Conservation (phyloP, 2,329 filamentous ascomycete species). For the Calonectria montana region DNA sequence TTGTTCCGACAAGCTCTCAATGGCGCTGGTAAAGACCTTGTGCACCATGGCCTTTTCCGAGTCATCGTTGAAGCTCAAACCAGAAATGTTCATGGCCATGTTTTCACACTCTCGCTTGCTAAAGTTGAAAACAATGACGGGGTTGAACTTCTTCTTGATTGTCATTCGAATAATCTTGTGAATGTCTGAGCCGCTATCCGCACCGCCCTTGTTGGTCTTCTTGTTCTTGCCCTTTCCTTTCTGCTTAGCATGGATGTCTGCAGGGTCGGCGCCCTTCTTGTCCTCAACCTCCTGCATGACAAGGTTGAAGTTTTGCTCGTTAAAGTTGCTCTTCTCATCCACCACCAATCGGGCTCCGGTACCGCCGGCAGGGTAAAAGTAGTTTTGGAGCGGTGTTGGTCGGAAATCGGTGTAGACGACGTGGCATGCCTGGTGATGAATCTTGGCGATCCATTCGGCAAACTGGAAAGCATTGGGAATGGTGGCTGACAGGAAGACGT, state of each 20-base stretch:
- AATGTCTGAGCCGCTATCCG: conserved; percentile 81
- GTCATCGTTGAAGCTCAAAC: conserved; percentile 93
- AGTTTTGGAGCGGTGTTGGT: conserved; percentile 95
- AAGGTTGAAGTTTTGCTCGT: conserved; percentile 97
- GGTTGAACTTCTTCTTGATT: conserved; percentile 96
- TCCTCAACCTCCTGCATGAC: conserved; percentile 92
- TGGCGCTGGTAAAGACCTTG: conserved; percentile 93
- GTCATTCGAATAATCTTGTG: conserved; percentile 99
- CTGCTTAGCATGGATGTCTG: conserved; percentile 80
- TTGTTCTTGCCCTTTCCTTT: conserved; percentile 94
- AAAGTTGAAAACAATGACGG: conserved; percentile 99
- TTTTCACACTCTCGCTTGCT: conserved; percentile 97
- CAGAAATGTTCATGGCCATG: conserved; percentile 87
- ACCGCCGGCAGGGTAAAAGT: conserved; percentile 94
- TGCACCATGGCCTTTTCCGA: conserved; percentile 94
- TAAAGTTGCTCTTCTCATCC: conserved; percentile 95
- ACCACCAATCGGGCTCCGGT: conserved; percentile 95
- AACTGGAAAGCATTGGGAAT: conserved; percentile 99
- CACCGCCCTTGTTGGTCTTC: conserved; percentile 89
- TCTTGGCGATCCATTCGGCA: conserved; percentile 98
- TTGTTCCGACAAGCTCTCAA: conserved; percentile 91
- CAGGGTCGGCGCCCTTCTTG: conserved; percentile 85
- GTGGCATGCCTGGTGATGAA: conserved; percentile 96
- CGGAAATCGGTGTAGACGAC: conserved; percentile 99
- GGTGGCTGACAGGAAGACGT: conserved; percentile 97